phyloP scores from a whole-genome alignment of 106 monocot species.

The Xerophyta viscosa region DNA sequence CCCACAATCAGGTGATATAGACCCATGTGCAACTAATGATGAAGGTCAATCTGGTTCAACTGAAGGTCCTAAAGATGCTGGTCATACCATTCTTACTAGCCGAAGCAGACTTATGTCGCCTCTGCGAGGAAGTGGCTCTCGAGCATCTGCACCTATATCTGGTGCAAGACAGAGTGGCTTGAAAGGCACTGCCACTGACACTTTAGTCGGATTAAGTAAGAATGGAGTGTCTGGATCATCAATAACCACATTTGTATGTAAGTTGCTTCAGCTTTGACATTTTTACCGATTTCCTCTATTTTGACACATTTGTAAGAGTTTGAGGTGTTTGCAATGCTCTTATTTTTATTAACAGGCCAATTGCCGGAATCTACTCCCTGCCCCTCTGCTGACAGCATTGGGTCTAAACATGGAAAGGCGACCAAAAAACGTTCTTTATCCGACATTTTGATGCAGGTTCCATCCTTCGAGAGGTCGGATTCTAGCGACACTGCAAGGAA shows the following conservation, averaged over 20 bases:
- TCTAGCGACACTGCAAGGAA: constrained; percentile 18
- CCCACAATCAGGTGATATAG: constrained; percentile 29
- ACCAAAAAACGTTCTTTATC: constrained; percentile 49
- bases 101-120: constrained; percentile 26
- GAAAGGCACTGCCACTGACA: constrained; percentile 15
- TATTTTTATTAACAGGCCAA: constrained; percentile 27
- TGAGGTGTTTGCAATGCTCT: too few relatives aligned
- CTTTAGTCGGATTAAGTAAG: constrained; percentile 15
- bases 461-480: constrained; percentile 43
- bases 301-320: too few relatives aligned
- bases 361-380: constrained; percentile 12
- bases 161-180: constrained; percentile 17
- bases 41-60: constrained; percentile 23
- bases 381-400: constrained; percentile 12
- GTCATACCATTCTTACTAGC: constrained; percentile 11
- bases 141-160: neutral
- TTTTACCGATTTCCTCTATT: neutral
- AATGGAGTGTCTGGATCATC: constrained; percentile 15
- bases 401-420: constrained; percentile 22
- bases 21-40: constrained; percentile 25
- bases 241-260: constrained; percentile 11
- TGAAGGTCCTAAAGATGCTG: constrained; percentile 24
- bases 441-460: constrained; percentile 45
- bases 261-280: neutral
- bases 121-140: constrained; percentile 10